Evolutionary conservation across 805 yeast genomes (phyloP).

Genomic region (Pichia scutulata): DNA sequence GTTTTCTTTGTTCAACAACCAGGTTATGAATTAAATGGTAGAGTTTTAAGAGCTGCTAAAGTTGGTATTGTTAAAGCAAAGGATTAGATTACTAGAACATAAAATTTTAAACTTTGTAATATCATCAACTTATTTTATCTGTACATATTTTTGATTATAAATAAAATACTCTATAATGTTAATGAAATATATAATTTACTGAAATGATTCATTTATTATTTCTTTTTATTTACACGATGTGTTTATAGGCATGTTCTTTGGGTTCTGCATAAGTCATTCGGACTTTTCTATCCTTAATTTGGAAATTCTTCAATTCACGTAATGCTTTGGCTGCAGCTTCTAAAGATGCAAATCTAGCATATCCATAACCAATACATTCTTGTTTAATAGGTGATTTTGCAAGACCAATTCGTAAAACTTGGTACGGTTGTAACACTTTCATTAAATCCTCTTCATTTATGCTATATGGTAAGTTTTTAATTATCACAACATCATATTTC

Average conservation of each 20-base stretch:
- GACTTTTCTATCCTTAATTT: slow-evolving; percentile 40
- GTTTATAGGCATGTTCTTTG: slow-evolving; percentile 17
- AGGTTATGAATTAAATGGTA: slow-evolving; percentile 77
- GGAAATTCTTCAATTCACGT: slow-evolving; percentile 31
- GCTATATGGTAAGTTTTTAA: slow-evolving; percentile 24
- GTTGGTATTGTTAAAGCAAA: slow-evolving; percentile 80
- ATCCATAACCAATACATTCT: slow-evolving; percentile 46
- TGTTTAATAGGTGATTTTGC: slow-evolving; percentile 23
- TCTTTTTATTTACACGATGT: slow-evolving; percentile 19
- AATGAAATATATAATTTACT: not conserved
- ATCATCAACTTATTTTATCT: not conserved
- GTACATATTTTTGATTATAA: slow-evolving; percentile 1
- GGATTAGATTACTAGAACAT: slow-evolving; percentile 22
- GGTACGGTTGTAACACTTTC: slow-evolving; percentile 19
- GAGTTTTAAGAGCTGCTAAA: slow-evolving; percentile 92
- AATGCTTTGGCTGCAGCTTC: slow-evolving; percentile 43
- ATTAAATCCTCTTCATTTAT: slow-evolving; percentile 21
- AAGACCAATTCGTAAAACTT: slow-evolving; percentile 24
- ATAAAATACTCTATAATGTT: not conserved
- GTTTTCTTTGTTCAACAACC: slow-evolving; percentile 89
- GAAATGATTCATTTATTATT: not conserved
- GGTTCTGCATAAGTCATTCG: slow-evolving; percentile 23
- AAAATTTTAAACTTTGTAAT: not conserved
- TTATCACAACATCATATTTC: slow-evolving; percentile 20
- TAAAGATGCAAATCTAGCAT: slow-evolving; percentile 43